Evolutionary conservation across 1,139 yeast genomes (phyloP).

Genomic region (Oligophagozyma castellii): DNA sequence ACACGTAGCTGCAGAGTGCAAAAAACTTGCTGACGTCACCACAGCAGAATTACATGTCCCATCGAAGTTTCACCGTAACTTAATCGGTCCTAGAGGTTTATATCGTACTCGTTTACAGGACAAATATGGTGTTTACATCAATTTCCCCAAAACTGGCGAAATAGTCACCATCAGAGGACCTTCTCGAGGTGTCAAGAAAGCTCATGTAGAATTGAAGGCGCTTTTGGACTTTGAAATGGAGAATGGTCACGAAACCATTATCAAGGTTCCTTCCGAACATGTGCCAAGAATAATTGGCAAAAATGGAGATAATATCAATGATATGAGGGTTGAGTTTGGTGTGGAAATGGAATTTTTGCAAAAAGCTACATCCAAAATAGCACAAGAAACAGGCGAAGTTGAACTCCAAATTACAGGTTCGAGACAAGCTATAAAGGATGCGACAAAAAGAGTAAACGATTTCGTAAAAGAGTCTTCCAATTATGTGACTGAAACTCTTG

Average conservation of each 20-base stretch:
- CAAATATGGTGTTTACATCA: conserved; percentile 70
- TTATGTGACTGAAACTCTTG: conserved; percentile 41
- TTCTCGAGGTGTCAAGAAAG: conserved; percentile 75
- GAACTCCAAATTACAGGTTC: conserved; percentile 71
- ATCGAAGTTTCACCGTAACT: conserved; percentile 59
- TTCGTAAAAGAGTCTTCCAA: conserved; percentile 60
- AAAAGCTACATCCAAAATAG: conserved; percentile 28
- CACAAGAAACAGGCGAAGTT: conserved; percentile 32
- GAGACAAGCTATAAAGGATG: conserved; percentile 64
- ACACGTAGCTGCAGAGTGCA: conserved; percentile 44
- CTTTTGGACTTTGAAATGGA: conserved; percentile 78
- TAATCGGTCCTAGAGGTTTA: conserved; percentile 76
- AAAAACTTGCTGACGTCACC: conserved; percentile 74
- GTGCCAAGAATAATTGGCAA: conserved; percentile 83
- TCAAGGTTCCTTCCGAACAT: conserved; percentile 58
- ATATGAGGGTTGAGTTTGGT: conserved; percentile 69
- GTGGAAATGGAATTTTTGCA: conserved; percentile 56
- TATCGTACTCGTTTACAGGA: conserved; percentile 80
- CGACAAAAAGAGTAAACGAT: conserved; percentile 46
- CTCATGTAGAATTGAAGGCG: conserved; percentile 76
- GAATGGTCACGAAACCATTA: conserved; percentile 54
- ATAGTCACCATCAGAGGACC: conserved; percentile 82
- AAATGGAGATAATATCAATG: conserved; percentile 71
- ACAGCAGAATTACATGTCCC: conserved; percentile 57
- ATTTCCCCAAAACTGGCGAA: conserved; percentile 54